Evolutionary conservation across 768 basidiomycete species (phyloP), one percentile per base, ranked within the genome.

Genomic region (Tephrocybe sp.): DNA sequence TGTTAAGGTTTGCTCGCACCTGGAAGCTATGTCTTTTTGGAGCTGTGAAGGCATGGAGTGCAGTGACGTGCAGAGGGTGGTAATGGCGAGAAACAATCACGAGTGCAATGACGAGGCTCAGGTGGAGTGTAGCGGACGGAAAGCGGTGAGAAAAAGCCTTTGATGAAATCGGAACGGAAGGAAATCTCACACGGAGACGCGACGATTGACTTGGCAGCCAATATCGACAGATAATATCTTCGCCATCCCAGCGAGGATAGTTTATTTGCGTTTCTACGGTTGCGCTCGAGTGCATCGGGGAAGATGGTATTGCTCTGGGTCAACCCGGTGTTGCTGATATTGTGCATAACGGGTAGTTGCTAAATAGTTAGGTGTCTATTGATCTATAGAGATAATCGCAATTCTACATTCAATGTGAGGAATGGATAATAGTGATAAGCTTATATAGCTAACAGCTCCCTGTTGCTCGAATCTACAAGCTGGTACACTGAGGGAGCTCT

Each of bases 21-120:
- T 83, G 40, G 76, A 77, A 59, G 71, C 75, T n/a, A 64, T 82
- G 28, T 69, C 73, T 33, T 69, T 83, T 50, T 80, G 76, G 80
- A 70, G 70, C 41, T 83, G 80, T 60, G 55, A 64, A 45, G 77
- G 80, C 59, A 61, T 80, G 50, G 61, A 68, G 28, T 67, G 75
- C 24, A 55, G 44, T 30, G 62, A 63, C 34, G 59, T 80, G 48
- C 65, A 68, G 47, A 68, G 58, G 12, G 61, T 74, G 21, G 70
- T 79, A 45, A 57, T 62, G 20, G 65, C 71, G 38, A 67, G 77
- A 60, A 72, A 72, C 43, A 66, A 70, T 54, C 62, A 64, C 51
- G 28, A 33, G 32, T 57, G 50, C 57, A 58, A 60, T 58, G 48
- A 45, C 24, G 37, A 48, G 20, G 51, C 51, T 60, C 59, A 20